Conservation (phyloP, 2,329 filamentous ascomycete genomes). For the Fusarium sp. region DNA sequence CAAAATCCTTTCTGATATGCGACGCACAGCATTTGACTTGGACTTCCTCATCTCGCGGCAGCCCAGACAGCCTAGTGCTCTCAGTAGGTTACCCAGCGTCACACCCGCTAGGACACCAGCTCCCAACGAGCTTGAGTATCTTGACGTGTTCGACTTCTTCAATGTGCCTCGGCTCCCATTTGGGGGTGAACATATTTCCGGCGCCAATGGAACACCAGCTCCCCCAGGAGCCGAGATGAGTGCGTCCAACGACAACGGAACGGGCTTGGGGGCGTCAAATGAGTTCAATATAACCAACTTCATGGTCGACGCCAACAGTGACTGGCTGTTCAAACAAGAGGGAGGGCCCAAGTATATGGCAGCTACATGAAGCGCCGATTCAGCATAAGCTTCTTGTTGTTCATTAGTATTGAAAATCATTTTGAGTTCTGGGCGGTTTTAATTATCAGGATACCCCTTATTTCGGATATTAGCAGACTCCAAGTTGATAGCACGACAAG, state of each 20-base stretch:
- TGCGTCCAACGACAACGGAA: constrained; percentile 39
- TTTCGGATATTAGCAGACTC: constrained; percentile 8
- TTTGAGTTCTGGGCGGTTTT: constrained; percentile 4
- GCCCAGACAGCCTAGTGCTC: constrained; percentile 62
- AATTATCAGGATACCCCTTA: constrained; percentile 30
- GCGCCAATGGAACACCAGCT: constrained; percentile 27
- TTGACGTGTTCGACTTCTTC: constrained; percentile 95
- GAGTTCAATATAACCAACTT: constrained; percentile 84
- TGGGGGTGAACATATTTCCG: constrained; percentile 49
- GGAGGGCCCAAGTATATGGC: constrained; percentile 43
- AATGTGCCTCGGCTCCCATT: constrained; percentile 81
- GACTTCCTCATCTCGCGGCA: constrained; percentile 90
- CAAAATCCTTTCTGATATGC: constrained; percentile 90
- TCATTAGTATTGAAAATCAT: neutral
- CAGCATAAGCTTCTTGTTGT: neutral
- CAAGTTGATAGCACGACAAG: neutral
- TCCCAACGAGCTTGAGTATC: constrained; percentile 85
- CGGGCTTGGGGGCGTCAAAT: constrained; percentile 53
- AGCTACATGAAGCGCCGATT: constrained; percentile 12
- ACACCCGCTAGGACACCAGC: constrained; percentile 75
- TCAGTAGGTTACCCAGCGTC: constrained; percentile 59
- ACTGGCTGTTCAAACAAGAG: constrained; percentile 75
- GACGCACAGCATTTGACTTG: constrained; percentile 87
- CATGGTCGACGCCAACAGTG: constrained; percentile 76
- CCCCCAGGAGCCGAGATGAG: constrained; percentile 41